These are phyloP conservation scores for Zygotorulaspora danielsina DNA, from an alignment of 805 yeast genomes.

Conservation along the genomic window DNA sequence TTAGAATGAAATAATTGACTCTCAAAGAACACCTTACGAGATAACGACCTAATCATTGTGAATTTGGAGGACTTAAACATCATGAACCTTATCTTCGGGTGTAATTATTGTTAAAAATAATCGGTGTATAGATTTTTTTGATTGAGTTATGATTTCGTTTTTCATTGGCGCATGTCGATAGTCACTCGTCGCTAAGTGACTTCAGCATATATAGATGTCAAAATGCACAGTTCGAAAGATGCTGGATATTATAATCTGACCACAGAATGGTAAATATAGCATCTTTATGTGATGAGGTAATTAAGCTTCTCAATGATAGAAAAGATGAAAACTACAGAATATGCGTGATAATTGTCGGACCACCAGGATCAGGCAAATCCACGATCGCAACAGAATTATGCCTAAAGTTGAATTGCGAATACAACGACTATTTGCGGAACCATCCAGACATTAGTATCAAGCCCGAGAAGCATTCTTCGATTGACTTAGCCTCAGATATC, in stretches of 20 bases:
- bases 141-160: too few species aligned
- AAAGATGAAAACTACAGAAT: constrained; percentile 41
- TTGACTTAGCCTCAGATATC: constrained; percentile 11
- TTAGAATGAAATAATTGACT: constrained; percentile 4
- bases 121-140: too few species aligned
- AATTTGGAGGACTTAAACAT: too few species aligned
- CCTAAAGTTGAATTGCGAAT: constrained; percentile 37
- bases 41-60: constrained; percentile 8
- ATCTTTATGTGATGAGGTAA: constrained; percentile 33
- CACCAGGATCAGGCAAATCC: constrained; percentile 85
- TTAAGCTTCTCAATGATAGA: constrained; percentile 25
- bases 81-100: too few species aligned
- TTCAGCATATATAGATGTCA: neutral
- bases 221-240: neutral
- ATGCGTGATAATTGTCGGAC: constrained; percentile 61
- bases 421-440: constrained; percentile 11
- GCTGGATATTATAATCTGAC: too few species aligned
- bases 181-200: neutral
- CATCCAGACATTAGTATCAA: neutral
- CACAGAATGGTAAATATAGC: constrained; percentile 24
- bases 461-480: neutral
- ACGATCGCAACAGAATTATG: constrained; percentile 54
- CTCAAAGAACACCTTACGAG: constrained; percentile 4
- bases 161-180: too few species aligned
- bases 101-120: too few species aligned